Evolutionary conservation across 2,329 filamentous ascomycete species (phyloP).

Genomic region (Beauveria sp.): DNA sequence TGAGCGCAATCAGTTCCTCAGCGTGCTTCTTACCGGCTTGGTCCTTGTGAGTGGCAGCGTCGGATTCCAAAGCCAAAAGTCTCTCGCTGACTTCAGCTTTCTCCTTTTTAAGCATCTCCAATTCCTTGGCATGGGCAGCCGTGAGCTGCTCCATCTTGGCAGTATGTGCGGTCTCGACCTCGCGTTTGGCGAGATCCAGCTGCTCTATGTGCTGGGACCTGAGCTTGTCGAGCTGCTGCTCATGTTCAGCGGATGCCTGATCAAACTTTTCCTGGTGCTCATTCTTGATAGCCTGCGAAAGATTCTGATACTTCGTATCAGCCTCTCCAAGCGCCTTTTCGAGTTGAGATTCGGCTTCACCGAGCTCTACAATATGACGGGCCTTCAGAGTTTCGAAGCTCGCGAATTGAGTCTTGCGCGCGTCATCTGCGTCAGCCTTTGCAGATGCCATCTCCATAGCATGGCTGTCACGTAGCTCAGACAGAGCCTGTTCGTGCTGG

Average conservation of each 20-base stretch:
- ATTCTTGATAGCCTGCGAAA: slow-evolving; percentile 27
- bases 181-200: background rate
- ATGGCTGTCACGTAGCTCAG: slow-evolving; percentile 31
- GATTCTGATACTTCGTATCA: slow-evolving; percentile 21
- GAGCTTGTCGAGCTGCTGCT: background rate
- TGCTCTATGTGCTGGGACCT: slow-evolving; percentile 1
- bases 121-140: slow-evolving; percentile 22
- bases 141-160: background rate
- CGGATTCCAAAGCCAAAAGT: slow-evolving; percentile 19
- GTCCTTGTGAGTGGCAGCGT: slow-evolving; percentile 21
- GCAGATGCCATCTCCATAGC: slow-evolving; percentile 34
- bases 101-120: slow-evolving; percentile 18
- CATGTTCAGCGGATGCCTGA: background rate
- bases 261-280: slow-evolving; percentile 23
- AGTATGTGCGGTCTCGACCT: background rate
- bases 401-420: background rate
- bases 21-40: slow-evolving; percentile 21
- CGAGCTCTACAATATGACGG: background rate
- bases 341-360: slow-evolving; percentile 31
- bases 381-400: background rate
- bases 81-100: slow-evolving; percentile 26
- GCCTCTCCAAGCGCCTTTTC: slow-evolving; percentile 39
- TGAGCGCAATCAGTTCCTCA: slow-evolving; percentile 28
- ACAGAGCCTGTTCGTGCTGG: slow-evolving; percentile 46
- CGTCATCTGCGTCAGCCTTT: slow-evolving; percentile 22